These are phyloP conservation scores for Trichoderma asperellum DNA, from an alignment of 2,329 filamentous ascomycete genomes.

Conservation along the genomic window DNA sequence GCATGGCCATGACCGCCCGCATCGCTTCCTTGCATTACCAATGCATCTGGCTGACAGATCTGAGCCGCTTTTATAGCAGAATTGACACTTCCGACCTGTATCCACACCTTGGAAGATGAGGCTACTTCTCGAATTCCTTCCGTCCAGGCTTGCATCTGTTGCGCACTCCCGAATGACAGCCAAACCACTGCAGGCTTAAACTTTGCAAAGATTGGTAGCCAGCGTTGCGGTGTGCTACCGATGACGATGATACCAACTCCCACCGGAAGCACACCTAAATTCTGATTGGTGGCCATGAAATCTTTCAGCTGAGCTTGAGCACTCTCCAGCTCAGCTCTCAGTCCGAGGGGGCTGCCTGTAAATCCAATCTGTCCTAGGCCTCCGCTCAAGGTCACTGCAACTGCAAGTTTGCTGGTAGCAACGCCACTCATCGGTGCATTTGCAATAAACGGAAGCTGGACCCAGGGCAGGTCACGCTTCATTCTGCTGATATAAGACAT, in stretches of 20 bases:
- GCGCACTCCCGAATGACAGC: neutral
- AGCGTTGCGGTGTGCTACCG: neutral
- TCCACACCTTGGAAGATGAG: neutral
- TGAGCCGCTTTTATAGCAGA: neutral
- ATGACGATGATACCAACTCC: neutral
- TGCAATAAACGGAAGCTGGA: neutral
- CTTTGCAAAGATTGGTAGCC: neutral
- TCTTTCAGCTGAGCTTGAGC: neutral
- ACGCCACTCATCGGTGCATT: neutral
- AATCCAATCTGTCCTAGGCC: neutral
- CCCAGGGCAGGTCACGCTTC: neutral
- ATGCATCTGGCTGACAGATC: neutral
- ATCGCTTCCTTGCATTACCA: neutral
- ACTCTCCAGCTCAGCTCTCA: neutral
- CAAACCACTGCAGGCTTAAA: neutral
- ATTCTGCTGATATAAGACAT: neutral
- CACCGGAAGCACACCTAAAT: neutral
- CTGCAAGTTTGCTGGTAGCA: neutral
- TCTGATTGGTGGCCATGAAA: neutral
- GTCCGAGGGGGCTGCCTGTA: neutral
- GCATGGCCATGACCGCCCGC: neutral
- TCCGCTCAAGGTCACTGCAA: neutral
- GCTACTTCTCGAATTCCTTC: neutral
- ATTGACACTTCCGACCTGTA: neutral
- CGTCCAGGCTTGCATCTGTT: neutral